Conservation (phyloP, 345 rosid genomes). For the Laguncularia racemosa region DNA sequence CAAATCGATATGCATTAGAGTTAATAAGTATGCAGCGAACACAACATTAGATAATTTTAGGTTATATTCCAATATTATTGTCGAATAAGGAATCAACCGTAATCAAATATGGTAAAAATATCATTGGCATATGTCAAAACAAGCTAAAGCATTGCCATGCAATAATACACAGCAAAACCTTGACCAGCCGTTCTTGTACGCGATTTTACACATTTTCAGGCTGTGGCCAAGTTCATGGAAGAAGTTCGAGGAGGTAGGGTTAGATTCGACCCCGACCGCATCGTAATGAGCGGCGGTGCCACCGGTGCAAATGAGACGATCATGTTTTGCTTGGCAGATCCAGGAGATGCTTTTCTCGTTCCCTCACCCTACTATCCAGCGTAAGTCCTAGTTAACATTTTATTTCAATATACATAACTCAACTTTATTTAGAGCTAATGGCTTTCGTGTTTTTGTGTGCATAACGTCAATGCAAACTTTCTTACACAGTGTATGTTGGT, state of each 20-base stretch:
- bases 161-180: too few species aligned
- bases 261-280: slow-evolving; percentile 53
- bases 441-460: neutral
- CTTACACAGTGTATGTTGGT: neutral
- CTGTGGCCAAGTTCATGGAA: slow-evolving; percentile 75
- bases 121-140: too few species aligned
- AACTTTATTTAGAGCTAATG: neutral
- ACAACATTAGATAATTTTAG: too few species aligned
- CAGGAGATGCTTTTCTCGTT: slow-evolving; percentile 71
- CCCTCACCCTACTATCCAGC: slow-evolving; percentile 83
- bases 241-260: slow-evolving; percentile 51
- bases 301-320: slow-evolving; percentile 80
- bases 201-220: slow-evolving; percentile 44
- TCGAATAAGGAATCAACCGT: too few species aligned
- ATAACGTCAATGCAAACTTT: neutral
- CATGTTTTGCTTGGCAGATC: slow-evolving; percentile 86
- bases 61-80: too few species aligned
- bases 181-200: too few species aligned
- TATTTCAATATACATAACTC: neutral
- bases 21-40: too few species aligned
- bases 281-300: slow-evolving; percentile 88
- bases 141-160: too few species aligned
- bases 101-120: too few species aligned
- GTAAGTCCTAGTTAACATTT: slow-evolving; percentile 24
- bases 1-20: too few species aligned